A percentile compares a stretch with the other conserved stretches of the same genome.
These are phyloP conservation scores for Suillus plorans DNA, from an alignment of 768 basidiomycete species.

Conservation along the genomic window DNA sequence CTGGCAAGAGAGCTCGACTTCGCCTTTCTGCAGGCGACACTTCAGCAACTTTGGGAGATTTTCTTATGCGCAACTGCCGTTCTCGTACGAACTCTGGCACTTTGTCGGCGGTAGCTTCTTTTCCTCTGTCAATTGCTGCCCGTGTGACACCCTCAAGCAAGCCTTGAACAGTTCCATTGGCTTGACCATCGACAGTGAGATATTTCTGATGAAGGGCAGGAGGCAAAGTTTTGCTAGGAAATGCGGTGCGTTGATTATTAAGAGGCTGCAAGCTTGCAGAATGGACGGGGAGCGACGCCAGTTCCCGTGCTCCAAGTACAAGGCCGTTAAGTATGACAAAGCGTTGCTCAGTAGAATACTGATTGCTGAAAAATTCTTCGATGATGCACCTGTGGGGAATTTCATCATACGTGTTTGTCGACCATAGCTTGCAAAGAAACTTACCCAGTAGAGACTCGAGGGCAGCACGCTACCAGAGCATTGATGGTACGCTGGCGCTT, in stretches of 20 bases:
- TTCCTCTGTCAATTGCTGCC: constrained; percentile 60
- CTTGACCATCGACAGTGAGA: constrained; percentile 40
- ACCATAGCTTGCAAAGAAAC: constrained; percentile 25
- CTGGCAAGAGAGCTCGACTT: constrained; percentile 14
- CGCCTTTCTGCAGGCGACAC: constrained; percentile 25
- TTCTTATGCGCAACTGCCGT: constrained; percentile 66
- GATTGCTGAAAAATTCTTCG: constrained; percentile 92
- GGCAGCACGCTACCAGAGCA: constrained; percentile 80
- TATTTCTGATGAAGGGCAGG: constrained; percentile 70
- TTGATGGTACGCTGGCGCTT: constrained; percentile 75
- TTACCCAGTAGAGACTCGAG: constrained; percentile 77
- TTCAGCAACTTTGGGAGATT: constrained; percentile 46
- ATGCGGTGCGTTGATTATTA: constrained; percentile 40
- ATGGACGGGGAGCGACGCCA: constrained; percentile 50
- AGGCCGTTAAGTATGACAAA: constrained; percentile 84
- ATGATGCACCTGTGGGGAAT: constrained; percentile 60
- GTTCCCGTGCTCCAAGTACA: constrained; percentile 82
- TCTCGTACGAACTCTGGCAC: constrained; percentile 69
- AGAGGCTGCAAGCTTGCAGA: constrained; percentile 32
- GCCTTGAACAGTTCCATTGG: constrained; percentile 45
- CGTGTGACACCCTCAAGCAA: constrained; percentile 65
- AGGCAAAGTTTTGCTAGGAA: constrained; percentile 84
- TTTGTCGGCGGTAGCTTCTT: constrained; percentile 51
- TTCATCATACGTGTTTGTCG: neutral
- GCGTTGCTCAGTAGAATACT: constrained; percentile 87